These are phyloP conservation scores for Stemphylium lycopersici DNA, from an alignment of 2,329 filamentous ascomycete species.

Conservation along the genomic window DNA sequence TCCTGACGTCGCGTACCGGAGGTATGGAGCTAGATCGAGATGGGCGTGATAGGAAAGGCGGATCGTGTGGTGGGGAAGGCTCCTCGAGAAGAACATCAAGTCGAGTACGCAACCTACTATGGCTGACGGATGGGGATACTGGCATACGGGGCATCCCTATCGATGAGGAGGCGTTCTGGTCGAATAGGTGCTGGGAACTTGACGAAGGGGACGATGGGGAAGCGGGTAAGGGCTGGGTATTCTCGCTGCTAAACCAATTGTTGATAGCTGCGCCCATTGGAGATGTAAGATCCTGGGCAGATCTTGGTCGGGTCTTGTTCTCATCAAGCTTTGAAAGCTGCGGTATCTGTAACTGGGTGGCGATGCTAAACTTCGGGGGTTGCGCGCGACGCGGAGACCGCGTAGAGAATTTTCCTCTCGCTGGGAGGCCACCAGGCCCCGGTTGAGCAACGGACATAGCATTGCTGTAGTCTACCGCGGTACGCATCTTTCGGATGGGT, in stretches of 20 bases:
- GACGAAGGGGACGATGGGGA: constrained; percentile 8
- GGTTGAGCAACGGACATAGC: not conserved
- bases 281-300: constrained; percentile 16
- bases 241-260: constrained; percentile 14
- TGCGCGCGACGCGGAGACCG: not conserved
- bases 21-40: not conserved
- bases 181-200: constrained; percentile 20
- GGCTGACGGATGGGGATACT: not conserved
- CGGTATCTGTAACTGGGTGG: constrained; percentile 6
- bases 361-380: constrained; percentile 11
- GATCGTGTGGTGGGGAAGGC: not conserved
- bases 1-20: constrained; percentile 3
- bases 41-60: not conserved
- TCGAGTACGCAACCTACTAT: not conserved
- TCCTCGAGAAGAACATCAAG: not conserved
- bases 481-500: constrained; percentile 2
- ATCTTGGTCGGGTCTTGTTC: not conserved
- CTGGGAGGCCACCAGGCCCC: not conserved
- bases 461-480: not conserved
- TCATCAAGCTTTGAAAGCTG: constrained; percentile 1
- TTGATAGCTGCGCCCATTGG: constrained; percentile 24
- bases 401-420: not conserved
- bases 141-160: constrained; percentile 19
- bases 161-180: constrained; percentile 22
- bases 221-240: not conserved